phyloP scores from a whole-genome alignment of 129 eudicot species.

The Rutidosis leptorrhynchoides region DNA sequence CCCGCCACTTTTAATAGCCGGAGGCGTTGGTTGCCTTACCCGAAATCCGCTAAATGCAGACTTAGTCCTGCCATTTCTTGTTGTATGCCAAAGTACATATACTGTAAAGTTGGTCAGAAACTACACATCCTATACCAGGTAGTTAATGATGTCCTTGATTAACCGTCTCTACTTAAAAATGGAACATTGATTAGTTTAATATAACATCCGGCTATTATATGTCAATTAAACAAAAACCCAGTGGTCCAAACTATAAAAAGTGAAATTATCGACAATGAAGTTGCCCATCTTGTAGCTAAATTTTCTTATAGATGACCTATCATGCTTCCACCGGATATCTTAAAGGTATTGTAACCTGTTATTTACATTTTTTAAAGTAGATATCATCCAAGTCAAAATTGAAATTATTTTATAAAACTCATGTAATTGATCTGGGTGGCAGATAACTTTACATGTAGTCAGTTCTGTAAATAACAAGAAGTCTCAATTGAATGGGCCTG shows the following conservation, averaged over 20 bases:
- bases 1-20: too few species aligned
- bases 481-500: too few species aligned
- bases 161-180: neutral
- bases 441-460: too few species aligned
- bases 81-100: neutral
- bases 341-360: too few species aligned
- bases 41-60: neutral
- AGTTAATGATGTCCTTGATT: neutral
- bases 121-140: conserved; percentile 42
- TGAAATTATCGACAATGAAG: conserved; percentile 7
- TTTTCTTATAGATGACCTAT: conserved; percentile 49
- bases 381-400: too few species aligned
- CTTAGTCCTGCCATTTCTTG: conserved; percentile 18
- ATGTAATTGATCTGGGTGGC: too few species aligned
- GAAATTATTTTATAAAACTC: too few species aligned
- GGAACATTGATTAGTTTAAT: too few species aligned
- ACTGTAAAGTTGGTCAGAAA: conserved; percentile 14
- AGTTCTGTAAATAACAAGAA: too few species aligned
- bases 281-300: conserved; percentile 39
- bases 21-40: conserved; percentile 35
- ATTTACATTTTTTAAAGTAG: too few species aligned
- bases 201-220: neutral
- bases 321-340: conserved; percentile 16
- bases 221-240: conserved; percentile 13
- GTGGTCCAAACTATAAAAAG: conserved; percentile 13